These are phyloP conservation scores for Trichoderma asperellum DNA, from an alignment of 2,329 filamentous ascomycete species.

Conservation along the genomic window DNA sequence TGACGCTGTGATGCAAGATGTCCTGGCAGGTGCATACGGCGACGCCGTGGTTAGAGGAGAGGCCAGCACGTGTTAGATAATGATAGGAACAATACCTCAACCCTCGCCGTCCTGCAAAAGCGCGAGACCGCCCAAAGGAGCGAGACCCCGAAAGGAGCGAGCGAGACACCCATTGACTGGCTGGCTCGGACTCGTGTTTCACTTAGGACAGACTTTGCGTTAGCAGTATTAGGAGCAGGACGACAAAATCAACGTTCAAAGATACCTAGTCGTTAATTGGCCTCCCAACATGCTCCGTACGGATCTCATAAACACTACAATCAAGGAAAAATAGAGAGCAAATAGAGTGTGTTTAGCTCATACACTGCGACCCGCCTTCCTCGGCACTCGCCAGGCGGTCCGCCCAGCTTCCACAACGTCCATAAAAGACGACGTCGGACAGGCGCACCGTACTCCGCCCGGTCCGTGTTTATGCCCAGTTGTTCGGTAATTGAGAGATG, in stretches of 20 bases:
- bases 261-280: too few species aligned
- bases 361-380: not conserved
- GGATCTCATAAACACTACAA: not conserved
- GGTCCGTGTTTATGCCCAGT: slow-evolving; percentile 5
- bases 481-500: not conserved
- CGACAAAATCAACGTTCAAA: not conserved
- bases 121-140: not conserved
- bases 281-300: not conserved
- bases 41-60: slow-evolving; percentile 27
- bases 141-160: not conserved
- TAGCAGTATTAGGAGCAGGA: not conserved
- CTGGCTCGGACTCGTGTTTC: slow-evolving; percentile 20
- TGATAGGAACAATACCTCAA: slow-evolving; percentile 19
- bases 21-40: slow-evolving; percentile 27
- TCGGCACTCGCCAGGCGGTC: slow-evolving; percentile 6
- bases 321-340: not conserved
- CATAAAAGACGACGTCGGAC: not conserved
- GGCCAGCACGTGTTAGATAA: slow-evolving; percentile 21
- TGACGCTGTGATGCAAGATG: slow-evolving; percentile 25
- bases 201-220: not conserved
- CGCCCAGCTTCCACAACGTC: not conserved
- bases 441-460: not conserved
- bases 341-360: not conserved
- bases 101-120: slow-evolving; percentile 9
- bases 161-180: slow-evolving; percentile 12